phyloP scores from a whole-genome alignment of 169 alveolate species.

The Plasmodium relictum region DNA sequence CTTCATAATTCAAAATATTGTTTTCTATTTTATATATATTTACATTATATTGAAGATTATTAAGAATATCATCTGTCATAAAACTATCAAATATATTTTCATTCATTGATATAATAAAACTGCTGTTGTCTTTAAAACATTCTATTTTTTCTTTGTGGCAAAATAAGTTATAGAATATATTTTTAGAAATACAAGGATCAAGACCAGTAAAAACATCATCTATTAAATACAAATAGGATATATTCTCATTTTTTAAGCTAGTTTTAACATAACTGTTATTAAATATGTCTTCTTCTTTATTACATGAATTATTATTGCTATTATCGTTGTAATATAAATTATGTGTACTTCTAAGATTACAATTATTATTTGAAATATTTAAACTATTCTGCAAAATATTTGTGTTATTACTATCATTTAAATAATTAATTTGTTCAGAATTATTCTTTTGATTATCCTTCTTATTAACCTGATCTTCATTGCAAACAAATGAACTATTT shows the following conservation, averaged over 20 bases:
- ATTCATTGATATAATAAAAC: conserved; percentile 25
- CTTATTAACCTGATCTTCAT: neutral
- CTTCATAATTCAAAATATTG: conserved; percentile 19
- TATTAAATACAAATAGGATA: conserved; percentile 73
- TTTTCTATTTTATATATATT: conserved; percentile 30
- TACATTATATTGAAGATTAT: conserved; percentile 37
- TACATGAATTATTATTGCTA: neutral
- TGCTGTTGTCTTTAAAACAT: conserved; percentile 19
- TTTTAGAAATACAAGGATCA: conserved; percentile 80
- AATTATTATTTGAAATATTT: neutral
- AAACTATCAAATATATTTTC: conserved; percentile 38
- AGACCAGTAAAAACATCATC: conserved; percentile 81
- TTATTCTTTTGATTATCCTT: neutral
- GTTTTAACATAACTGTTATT: conserved; percentile 1
- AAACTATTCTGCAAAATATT: neutral
- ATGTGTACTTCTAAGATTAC: neutral
- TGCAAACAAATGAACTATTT: neutral
- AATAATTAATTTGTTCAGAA: neutral
- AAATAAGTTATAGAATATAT: conserved; percentile 83
- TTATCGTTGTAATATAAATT: neutral
- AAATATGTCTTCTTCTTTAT: neutral
- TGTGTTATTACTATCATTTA: neutral
- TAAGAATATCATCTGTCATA: conserved; percentile 3
- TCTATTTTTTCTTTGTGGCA: conserved; percentile 31
- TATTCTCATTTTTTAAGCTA: neutral